Base-by-base conservation (phyloP, 306 rosid species). In the Rosa lucieae region DNA sequence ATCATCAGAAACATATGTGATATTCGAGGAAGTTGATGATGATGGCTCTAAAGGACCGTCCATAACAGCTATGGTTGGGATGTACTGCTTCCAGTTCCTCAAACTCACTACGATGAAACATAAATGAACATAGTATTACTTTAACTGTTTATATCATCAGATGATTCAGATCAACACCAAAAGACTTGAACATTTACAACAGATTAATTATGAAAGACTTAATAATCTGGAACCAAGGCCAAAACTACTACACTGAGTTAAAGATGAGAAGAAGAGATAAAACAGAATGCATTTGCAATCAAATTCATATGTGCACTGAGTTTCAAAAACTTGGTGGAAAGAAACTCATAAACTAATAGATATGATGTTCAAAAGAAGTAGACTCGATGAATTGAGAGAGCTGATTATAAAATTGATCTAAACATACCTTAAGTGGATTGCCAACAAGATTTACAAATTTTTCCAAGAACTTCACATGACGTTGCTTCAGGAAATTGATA, bases 41-140 rank as follows among this genome's bases (percentile, higher is more conserved):
- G 90, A 78, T 20, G 91, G 83, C 79, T 94, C 96, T 71, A 86
- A 84, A 35, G 85, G 87, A 82, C 86, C 89, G 81, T 88, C 96
- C 26, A 86, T 83, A 56, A 84, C 39, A 17, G 82, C 86, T 86
- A 82, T 58, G 72, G 61, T 11, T 76, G 97, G 83, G 77, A 78
- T 91, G 35, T 32, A 32, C 35, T 74, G 86, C 92, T 81, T 86
- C 94, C 66, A 86, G 90, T 77, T 88, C 94, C 88, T 90, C 97
- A 81, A 82, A 87, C 83, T 89, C 97, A 81, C 98, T 94, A 82
- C 29, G 73, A 39, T 44, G 49, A 21, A 21, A 70, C 5, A 14
- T 13, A 21, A 75, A 63, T 49, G 72, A 70, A 63, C 32, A 81
- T 63, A 70, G 71, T 73, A 32, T 51, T 65, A 15, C 73, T 51